phyloP scores from a whole-genome alignment of 2,329 filamentous ascomycete species.

The Colletotrichum chrysophilum region DNA sequence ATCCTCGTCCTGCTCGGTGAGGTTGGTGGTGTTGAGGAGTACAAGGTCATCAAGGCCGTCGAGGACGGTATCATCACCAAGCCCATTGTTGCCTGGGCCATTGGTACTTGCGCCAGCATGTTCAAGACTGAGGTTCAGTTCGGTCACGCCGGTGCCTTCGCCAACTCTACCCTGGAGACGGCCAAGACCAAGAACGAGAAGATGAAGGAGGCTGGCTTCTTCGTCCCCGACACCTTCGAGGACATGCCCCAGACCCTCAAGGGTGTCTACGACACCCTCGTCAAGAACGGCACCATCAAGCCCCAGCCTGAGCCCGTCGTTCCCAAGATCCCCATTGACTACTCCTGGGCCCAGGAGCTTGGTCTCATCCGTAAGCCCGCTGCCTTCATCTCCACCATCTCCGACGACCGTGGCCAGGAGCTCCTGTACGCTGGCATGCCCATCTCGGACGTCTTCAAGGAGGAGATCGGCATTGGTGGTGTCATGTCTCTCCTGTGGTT shows the following conservation, averaged over 20 bases:
- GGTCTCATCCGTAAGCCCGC: slow-evolving; percentile 99
- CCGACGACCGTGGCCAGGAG: slow-evolving; percentile 99
- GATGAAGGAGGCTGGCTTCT: slow-evolving; percentile 94
- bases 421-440: slow-evolving; percentile 99
- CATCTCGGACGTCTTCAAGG: slow-evolving; percentile 99
- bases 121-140: slow-evolving; percentile 99
- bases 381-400: slow-evolving; percentile 99
- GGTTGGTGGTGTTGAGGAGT: slow-evolving; percentile 99
- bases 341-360: slow-evolving; percentile 99
- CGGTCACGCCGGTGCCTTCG: slow-evolving; percentile 96
- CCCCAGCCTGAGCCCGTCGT: slow-evolving; percentile 88
- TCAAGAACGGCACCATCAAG: slow-evolving; percentile 83
- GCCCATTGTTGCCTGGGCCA: slow-evolving; percentile 98
- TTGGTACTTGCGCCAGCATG: slow-evolving; percentile 98
- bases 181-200: slow-evolving; percentile 95
- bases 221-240: slow-evolving; percentile 96
- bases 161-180: slow-evolving; percentile 99
- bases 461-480: slow-evolving; percentile 99
- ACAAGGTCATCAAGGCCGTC: slow-evolving; percentile 98
- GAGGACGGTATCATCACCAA: slow-evolving; percentile 95
- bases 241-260: slow-evolving; percentile 82
- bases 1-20: slow-evolving; percentile 95
- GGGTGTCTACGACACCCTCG: slow-evolving; percentile 85
- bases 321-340: slow-evolving; percentile 99
- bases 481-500: slow-evolving; percentile 99